These are phyloP conservation scores for Sisymbrium altissimum DNA, from an alignment of 345 rosid genomes.

Conservation along the genomic window DNA sequence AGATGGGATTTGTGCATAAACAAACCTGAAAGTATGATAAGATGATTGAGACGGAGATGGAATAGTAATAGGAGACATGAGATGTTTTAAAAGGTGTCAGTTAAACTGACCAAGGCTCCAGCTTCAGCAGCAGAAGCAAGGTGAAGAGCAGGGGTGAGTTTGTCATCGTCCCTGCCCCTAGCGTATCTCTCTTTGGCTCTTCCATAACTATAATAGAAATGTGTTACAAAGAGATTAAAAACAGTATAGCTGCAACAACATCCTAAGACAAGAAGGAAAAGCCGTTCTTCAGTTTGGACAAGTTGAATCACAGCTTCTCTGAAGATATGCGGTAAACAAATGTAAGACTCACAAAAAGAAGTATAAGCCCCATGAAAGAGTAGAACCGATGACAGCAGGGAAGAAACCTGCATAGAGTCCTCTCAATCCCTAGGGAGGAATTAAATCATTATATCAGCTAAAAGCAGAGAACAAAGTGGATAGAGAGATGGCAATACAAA, in stretches of 20 bases:
- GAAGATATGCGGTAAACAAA: too few species aligned
- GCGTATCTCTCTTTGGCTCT: constrained; percentile 84
- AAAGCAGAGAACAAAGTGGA: neutral
- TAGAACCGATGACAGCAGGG: constrained; percentile 88
- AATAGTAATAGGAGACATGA: neutral
- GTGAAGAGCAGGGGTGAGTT: constrained; percentile 68
- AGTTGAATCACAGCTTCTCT: too few species aligned
- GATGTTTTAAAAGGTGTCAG: neutral
- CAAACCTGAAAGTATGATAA: constrained; percentile 55
- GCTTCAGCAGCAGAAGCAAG: constrained; percentile 98
- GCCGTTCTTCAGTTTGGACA: too few species aligned
- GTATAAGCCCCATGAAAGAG: constrained; percentile 83
- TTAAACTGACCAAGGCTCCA: constrained; percentile 72
- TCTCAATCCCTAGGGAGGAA: constrained; percentile 57
- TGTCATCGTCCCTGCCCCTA: constrained; percentile 48
- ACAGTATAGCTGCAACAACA: neutral
- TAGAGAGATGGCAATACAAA: neutral
- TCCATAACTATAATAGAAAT: constrained; percentile 53
- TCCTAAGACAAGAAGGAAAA: neutral
- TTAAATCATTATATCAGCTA: neutral
- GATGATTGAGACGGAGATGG: neutral
- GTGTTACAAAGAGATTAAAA: neutral
- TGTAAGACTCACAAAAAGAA: constrained; percentile 72
- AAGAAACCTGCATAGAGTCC: constrained; percentile 87
- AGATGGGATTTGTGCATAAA: constrained; percentile 85